Evolutionary conservation across 768 basidiomycete genomes (phyloP).

Genomic region (Psilocybe tampanensis): DNA sequence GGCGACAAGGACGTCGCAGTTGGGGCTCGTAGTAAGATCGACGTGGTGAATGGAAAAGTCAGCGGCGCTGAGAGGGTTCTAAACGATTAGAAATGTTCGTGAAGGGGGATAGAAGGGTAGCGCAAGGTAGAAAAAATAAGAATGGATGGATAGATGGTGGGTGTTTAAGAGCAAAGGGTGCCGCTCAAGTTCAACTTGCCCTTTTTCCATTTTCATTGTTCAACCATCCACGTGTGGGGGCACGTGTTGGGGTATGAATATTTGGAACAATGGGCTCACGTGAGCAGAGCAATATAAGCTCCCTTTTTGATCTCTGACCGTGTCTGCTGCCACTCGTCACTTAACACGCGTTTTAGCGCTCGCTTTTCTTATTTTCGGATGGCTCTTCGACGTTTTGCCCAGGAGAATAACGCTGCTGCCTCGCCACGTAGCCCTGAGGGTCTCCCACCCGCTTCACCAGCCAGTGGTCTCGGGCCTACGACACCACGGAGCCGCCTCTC

Average conservation of each 20-base stretch:
- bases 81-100: constrained; percentile 17
- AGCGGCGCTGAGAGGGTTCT: constrained; percentile 2
- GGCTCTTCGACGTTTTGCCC: constrained; percentile 62
- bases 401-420: constrained; percentile 47
- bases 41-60: constrained; percentile 52
- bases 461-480: constrained; percentile 29
- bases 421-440: constrained; percentile 37
- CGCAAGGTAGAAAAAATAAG: constrained; percentile 22
- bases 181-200: constrained; percentile 23
- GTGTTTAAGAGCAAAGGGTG: constrained; percentile 31
- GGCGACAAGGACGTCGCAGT: constrained; percentile 81
- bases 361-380: constrained; percentile 27
- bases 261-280: constrained; percentile 27
- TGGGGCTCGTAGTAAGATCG: constrained; percentile 55
- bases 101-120: constrained; percentile 20
- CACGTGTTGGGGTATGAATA: constrained; percentile 30
- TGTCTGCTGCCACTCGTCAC: constrained; percentile 5
- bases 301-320: constrained; percentile 2
- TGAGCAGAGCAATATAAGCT: constrained; percentile 21
- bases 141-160: constrained; percentile 16
- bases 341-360: constrained; percentile 17
- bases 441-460: constrained; percentile 34
- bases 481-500: constrained; percentile 52
- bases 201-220: constrained; percentile 47
- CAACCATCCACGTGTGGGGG: constrained; percentile 47